Conservation (phyloP, 176 grass and related monocot genomes). For the Triticum urartu region DNA sequence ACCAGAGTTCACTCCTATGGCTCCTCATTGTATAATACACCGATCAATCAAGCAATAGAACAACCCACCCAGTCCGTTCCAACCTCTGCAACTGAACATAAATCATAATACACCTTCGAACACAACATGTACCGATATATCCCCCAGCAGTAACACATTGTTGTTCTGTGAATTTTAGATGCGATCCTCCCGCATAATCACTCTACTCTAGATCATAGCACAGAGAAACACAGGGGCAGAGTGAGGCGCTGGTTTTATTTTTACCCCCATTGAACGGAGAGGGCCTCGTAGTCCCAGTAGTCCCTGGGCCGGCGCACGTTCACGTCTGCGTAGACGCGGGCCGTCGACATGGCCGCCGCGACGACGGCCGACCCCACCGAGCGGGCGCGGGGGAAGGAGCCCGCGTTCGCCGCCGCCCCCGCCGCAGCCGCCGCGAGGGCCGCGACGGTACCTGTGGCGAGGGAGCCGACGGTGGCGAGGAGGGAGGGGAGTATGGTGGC, state of each 20-base stretch:
- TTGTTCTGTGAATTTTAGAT: slow-evolving; percentile 3
- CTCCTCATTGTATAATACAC: neutral
- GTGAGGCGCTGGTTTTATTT: neutral
- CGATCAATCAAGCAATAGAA: slow-evolving; percentile 13
- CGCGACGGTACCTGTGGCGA: slow-evolving; percentile 37
- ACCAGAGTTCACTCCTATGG: neutral
- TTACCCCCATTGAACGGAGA: slow-evolving; percentile 68
- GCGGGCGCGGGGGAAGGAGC: slow-evolving; percentile 1
- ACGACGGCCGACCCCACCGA: neutral
- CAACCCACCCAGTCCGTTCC: neutral
- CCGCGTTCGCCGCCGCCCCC: slow-evolving; percentile 16
- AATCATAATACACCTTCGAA: neutral
- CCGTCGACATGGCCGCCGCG: slow-evolving; percentile 46
- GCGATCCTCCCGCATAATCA: slow-evolving; percentile 17
- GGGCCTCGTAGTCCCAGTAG: slow-evolving; percentile 77
- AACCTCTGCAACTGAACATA: neutral
- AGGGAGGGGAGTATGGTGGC: slow-evolving; percentile 27
- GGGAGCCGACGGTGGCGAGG: slow-evolving; percentile 40
- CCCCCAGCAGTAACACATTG: neutral
- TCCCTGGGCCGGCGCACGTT: slow-evolving; percentile 60
- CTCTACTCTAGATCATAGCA: neutral
- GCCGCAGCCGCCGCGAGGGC: slow-evolving; percentile 32
- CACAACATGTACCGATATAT: neutral
- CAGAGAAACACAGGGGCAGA: neutral
- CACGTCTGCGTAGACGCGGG: slow-evolving; percentile 56